Base-by-base conservation (phyloP, 2,329 filamentous ascomycete genomes). In the Fusarium sambucinum region DNA sequence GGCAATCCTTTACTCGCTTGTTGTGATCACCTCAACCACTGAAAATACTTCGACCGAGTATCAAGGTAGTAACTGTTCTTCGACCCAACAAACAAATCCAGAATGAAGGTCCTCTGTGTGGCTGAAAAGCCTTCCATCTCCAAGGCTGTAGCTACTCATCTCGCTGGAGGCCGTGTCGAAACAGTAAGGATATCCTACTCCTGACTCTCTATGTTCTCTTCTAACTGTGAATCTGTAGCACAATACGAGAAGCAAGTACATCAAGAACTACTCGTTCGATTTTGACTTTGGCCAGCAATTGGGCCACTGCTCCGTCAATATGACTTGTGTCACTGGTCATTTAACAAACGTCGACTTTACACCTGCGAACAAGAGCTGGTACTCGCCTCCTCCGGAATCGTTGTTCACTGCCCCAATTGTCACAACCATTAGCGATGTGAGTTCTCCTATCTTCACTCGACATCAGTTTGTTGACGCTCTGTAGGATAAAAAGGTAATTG, bases 291-390 rank as follows among this genome's bases (percentile, higher is more conserved):
- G 90, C 8, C 86, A 83, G 46, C 84, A 86, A 69, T 97, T 93
- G 92, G 94, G 94, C 21, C 85, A 84, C 64, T 97, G 92, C 77
- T 84, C 88, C 14, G 95, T 97, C 46, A 94, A 91, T 42, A 98
- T 99, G 92, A 99, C 96, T 57, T 94, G 91, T 66, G 96, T 99
- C 25, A 84, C 91, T 13, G 96, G 96, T 14, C 96, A 99, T 80
- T 85, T 99, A 68, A 94, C 92, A 32, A 85, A 84, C n/a, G 82
- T 90, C 44, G 92, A 96, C 53, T 97, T 99, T 73, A 86, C 87
- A 19, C 77, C 83, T 11, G 87, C 90, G 57, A 94, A 91, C 80
- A 91, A 89, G 73, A 89, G 89, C 67, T 99, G 96, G 96, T 84
- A 84, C 21, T 89, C 91, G 48, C 96, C 94, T 69, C 89, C 91